Base-by-base conservation (phyloP, 805 yeast species). In the Cyberlindnera bimundalis region DNA sequence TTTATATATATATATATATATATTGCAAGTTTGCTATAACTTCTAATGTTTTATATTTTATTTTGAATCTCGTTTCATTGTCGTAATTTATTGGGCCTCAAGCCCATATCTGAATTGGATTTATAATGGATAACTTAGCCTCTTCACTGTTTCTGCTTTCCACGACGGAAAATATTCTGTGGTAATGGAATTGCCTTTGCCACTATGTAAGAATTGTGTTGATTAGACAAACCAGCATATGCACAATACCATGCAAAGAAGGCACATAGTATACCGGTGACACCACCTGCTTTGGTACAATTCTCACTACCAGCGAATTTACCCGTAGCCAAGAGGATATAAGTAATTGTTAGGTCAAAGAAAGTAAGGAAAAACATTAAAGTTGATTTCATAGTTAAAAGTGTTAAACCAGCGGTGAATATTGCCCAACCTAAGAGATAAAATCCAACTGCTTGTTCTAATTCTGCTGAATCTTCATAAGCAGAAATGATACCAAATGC, bases 241-340 rank as follows among this genome's bases (percentile, higher is more conserved):
- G 87, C 86, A 56, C 80, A 79, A 55, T 79, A 81, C 81, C 82
- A 81, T 1, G 83, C 84, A 36, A 78, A 59, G 45, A 79, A 67
- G 0, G 85, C 73, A 23, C 80, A 74, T 6, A 81, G 64, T 15
- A 81, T 66, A 34, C 86, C 88, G n/a, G 76, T 37, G 14, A 77
- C 70, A 50, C 89, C 89, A 33, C 80, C 87, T 8, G 82, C 85
- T 42, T 56, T 66, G 2, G 64, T 61, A 39, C 67, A 61, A 18
- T 49, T 52, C 2, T 48, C 43, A 19, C 62, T 61, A 13, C 61
- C 64, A 5, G 71, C 71, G 37, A 78, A 64, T 37, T 71, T 62
- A 6, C 73, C 79, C 23, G 68, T 59, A 1, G 74, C 56, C 36
- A 79, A 62, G 44, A 70, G 46, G 32, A 73, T 50, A 51, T 76